phyloP scores from a whole-genome alignment of 345 rosid species.

The Syzygium grande region DNA sequence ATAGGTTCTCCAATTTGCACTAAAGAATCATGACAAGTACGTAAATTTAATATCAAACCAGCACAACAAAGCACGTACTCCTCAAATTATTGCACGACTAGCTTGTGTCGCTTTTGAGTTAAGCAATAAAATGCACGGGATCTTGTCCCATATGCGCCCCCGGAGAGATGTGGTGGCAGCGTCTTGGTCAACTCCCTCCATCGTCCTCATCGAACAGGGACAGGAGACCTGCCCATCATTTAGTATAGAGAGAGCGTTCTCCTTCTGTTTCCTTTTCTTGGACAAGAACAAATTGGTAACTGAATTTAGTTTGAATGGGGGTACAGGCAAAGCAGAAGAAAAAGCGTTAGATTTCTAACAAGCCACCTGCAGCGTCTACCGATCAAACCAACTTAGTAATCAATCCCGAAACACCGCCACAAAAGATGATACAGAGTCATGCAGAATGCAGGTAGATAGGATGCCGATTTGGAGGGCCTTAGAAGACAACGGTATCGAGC shows the following conservation, averaged over 20 bases:
- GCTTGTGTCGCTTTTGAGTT: background rate
- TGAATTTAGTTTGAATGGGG: background rate
- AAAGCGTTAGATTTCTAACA: background rate
- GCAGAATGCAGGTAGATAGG: background rate
- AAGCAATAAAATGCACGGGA: background rate
- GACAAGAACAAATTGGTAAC: background rate
- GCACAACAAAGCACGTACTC: background rate
- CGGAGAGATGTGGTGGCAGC: background rate
- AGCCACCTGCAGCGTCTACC: background rate
- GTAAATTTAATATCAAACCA: background rate
- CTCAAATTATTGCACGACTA: background rate
- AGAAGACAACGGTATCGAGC: constrained; percentile 96
- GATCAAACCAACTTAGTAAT: background rate
- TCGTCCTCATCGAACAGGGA: background rate
- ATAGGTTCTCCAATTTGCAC: background rate
- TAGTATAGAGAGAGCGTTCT: background rate
- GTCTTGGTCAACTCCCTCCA: background rate
- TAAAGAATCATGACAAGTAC: background rate
- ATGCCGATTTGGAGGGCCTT: background rate
- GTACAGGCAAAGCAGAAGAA: background rate
- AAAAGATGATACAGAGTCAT: background rate
- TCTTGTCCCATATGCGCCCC: background rate
- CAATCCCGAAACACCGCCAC: background rate
- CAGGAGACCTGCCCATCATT: background rate
- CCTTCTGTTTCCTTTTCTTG: background rate